Percentiles rank a stretch among this genome's conserved stretches.
phyloP scores from a whole-genome alignment of 176 grass and related monocot species.

The Rhynchospora breviuscula region DNA sequence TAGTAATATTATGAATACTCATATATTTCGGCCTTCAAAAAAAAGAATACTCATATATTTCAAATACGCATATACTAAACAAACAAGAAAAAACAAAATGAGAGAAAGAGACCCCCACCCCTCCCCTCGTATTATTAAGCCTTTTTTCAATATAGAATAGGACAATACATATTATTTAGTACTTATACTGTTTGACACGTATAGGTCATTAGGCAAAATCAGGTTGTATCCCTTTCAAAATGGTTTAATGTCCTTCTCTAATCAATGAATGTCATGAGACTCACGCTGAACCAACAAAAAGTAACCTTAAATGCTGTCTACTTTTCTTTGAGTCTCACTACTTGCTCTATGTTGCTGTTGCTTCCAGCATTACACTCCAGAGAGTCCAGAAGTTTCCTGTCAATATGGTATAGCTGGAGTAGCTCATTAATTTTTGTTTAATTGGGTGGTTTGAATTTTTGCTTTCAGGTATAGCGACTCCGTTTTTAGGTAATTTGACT shows the following conservation, averaged over 20 bases:
- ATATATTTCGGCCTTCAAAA: too few relatives aligned
- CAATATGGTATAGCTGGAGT: not conserved
- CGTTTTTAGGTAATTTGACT: not conserved
- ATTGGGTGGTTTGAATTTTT: not conserved
- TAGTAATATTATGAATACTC: too few relatives aligned
- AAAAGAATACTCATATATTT: too few relatives aligned
- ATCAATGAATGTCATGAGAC: constrained; percentile 27
- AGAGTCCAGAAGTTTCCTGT: not conserved
- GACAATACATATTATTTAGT: not conserved
- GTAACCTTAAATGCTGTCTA: constrained; percentile 5
- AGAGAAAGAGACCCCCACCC: not conserved
- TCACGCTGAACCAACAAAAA: constrained; percentile 19
- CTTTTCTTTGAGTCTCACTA: not conserved
- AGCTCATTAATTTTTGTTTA: too few relatives aligned
- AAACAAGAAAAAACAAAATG: not conserved
- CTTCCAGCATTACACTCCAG: not conserved
- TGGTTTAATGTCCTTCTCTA: constrained; percentile 16
- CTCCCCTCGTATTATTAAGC: not conserved
- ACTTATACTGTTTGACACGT: constrained; percentile 7
- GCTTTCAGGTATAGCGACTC: not conserved
- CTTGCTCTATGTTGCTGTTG: not conserved
- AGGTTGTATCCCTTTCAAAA: constrained; percentile 18
- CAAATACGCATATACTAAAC: not conserved
- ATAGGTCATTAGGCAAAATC: not conserved
- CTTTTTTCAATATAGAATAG: not conserved